Evolutionary conservation across 2,329 filamentous ascomycete species (phyloP), one percentile per base, ranked within the genome.

Genomic region (Sarocladiaceae sp.): DNA sequence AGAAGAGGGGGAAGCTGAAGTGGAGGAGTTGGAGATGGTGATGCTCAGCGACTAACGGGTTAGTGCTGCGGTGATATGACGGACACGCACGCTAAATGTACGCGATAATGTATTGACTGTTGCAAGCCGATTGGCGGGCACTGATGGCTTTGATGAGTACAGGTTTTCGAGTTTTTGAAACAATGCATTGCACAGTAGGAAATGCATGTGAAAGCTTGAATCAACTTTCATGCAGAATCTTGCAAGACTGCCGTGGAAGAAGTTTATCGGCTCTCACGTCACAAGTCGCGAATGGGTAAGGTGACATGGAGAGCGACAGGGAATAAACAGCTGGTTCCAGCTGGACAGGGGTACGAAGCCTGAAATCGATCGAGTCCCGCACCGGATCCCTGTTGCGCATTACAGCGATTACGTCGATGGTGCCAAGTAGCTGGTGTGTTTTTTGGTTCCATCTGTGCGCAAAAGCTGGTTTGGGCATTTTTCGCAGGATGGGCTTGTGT

Each of bases 331-430:
- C 23, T 4, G 40, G 25, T 46, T 48, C 44, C 44, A 48, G 44
- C 44, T 48, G 44, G 28, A 48, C 44, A 48, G 44, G 44, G 44
- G 28, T 48, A 18, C 15, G n/a, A 4, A 48, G 44, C 44, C 33
- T 29, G 44, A 33, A 48, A 33, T 48, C 44, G 44, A 48, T 48
- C 44, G 44, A 17, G 44, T 31, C 44, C 44, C 44, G 44, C 44
- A 8, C 18, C 28, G n/a, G 28, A 48, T 31, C 44, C 44, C 26
- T 48, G 44, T 28, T 48, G 44, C 26, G 26, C 26, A 31, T 48
- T 48, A 33, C 44, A 17, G 28, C 44, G 11, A 48, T 48, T 48
- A 48, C 44, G 44, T 48, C 17, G 44, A 18, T 33, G 44, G 44
- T 48, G 28, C 44, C 44, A 48, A 48, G 44, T 48, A 18, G 17